These are phyloP conservation scores for Saccharomycopsis fodiens DNA, from an alignment of 805 yeast genomes.

Conservation along the genomic window DNA sequence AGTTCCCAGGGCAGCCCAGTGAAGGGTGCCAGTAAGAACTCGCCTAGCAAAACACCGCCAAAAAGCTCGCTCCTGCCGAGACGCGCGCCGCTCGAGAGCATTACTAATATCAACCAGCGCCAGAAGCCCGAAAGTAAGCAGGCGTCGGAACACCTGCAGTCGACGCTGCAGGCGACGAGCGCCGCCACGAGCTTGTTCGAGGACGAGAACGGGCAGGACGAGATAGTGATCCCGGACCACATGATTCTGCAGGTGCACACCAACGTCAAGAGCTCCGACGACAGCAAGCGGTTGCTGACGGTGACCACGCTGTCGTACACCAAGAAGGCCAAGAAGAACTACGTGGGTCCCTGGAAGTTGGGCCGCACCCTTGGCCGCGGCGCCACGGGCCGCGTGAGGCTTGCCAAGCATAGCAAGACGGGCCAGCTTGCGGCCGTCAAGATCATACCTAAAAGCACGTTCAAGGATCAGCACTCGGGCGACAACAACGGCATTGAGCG, in stretches of 20 bases:
- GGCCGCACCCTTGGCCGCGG: slow-evolving; percentile 95
- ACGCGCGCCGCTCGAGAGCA: background rate
- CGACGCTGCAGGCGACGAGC: background rate
- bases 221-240: slow-evolving; percentile 18
- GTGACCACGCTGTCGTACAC: slow-evolving; percentile 19
- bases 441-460: slow-evolving; percentile 80
- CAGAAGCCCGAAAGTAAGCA: background rate
- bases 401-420: slow-evolving; percentile 79
- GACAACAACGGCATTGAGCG: slow-evolving; percentile 69
- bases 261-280: background rate
- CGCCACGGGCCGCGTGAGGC: slow-evolving; percentile 89
- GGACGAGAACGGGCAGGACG: slow-evolving; percentile 9
- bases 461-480: slow-evolving; percentile 35
- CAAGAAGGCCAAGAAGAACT: slow-evolving; percentile 19
- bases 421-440: slow-evolving; percentile 94
- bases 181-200: background rate
- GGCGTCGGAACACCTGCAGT: background rate
- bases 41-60: no score
- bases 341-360: slow-evolving; percentile 90
- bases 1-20: no score
- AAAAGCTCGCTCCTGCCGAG: background rate
- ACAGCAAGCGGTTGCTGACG: slow-evolving; percentile 15
- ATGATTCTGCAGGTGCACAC: slow-evolving; percentile 16
- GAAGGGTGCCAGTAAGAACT: no score
- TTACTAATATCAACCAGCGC: background rate